Evolutionary conservation across 1,139 yeast genomes (phyloP), one percentile per base, ranked within the genome.

Genomic region (Debaryomyces coudertii): DNA sequence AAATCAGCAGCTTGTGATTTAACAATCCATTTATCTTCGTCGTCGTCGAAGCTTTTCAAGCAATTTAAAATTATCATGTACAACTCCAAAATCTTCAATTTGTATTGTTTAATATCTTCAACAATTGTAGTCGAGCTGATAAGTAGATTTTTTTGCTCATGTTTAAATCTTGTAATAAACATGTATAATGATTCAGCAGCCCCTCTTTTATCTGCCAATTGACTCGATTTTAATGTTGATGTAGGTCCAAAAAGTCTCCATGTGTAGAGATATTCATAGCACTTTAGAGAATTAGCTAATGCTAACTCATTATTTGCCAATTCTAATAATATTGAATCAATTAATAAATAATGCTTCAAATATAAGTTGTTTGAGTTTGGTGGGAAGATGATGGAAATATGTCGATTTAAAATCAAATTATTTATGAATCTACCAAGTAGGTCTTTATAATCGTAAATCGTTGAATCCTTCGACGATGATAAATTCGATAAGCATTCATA

Each of bases 1-100:
- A 57, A 31, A 43, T 59, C 57, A 18, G 50, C 49, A 7, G 51
- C 52, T n/a, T 50, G 50, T 1, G 57, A 52, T 43, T 66, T 69
- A n/a, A 80, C 52, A 20, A 82, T 57, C 87, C 87, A 83, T 55
- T 71, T 74, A 51, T 82, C 87, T 22, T 79, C 82, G 3, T 66
- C 71, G 23, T 68, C 62, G 3, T 63, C 60, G 47, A 74, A 74
- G 34, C 77, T 74, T 47, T 69, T 75, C 61, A 77, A 68, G 41
- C 76, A 67, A 60, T 77, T 80, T 56, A 77, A 60, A 36, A 79
- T 80, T 4, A 79, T 69, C 54, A 77, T 61, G 55, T 80, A 77
- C 40, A 69, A 58, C 44, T 75, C 79, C 43, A 74, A 60, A 8
- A 73, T 61, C 53, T 73, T 72, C 49, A 74, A 63, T 46, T 68